Evolutionary conservation across 345 rosid genomes (phyloP), one percentile per base, ranked within the genome.

Genomic region (Streptanthus diversifolius): DNA sequence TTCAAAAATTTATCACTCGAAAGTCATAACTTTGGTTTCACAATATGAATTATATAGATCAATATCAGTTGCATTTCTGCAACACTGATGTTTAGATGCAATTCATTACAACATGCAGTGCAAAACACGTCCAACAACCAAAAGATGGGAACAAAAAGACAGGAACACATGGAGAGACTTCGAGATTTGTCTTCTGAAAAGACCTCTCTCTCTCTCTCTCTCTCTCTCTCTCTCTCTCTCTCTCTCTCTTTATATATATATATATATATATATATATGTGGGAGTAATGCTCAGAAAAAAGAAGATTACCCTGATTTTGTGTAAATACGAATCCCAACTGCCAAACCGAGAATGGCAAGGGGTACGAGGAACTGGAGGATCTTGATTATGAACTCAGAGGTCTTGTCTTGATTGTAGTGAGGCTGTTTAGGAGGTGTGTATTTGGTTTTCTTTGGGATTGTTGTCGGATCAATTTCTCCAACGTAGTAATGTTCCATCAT

Each of bases 281-380:
- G 54, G 3, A 70, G 63, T 49, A 48, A n/a, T 65, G 68, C 67
- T 70, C 43, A 25, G 44, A 18, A 36, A 41, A 35, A 71, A 41
- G 12, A 30, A 56, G 47, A 61, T 81, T 70, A 85, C 57, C 18
- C 85, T 74, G 85, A 83, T 68, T 85, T 87, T 52, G 87, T 80
- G 83, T 87, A 88, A 55, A 83, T 71, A 22, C 89, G 91, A 68
- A 92, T 66, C 17, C 89, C 89, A 0, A 92, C 65, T 8, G 95
- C 98, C 74, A 92, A 77, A 36, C 92, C 95, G 68, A 92, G 83
- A 81, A 92, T 90, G 19, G 87, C 86, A 8, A 92, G 76, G 40
- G 96, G 98, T 44, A 88, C 86, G 0, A 88, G 83, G 82, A 90
- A 84, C 62, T 90, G 96, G 35, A 90, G 88, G 77, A 90, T 77